phyloP scores from a whole-genome alignment of 768 basidiomycete species.

The Neoboletus subvelutipes region DNA sequence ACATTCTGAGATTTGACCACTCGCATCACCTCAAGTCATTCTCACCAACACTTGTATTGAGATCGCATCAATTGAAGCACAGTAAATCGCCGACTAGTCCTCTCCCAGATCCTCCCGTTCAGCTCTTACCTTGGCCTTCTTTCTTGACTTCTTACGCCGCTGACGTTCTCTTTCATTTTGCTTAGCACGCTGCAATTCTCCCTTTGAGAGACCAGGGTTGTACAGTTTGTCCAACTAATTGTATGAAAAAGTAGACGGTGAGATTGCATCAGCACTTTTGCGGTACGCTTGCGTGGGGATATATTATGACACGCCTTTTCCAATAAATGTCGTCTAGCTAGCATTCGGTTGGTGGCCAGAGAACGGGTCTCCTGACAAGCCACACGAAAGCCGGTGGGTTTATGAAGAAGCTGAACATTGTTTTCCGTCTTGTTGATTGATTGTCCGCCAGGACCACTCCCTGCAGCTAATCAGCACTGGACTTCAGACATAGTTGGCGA shows the following conservation, averaged over 20 bases:
- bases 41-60: not conserved
- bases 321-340: conserved; percentile 69
- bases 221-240: conserved; percentile 63
- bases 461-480: conserved; percentile 39
- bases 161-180: conserved; percentile 75
- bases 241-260: conserved; percentile 2
- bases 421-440: conserved; percentile 94
- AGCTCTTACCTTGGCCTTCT: conserved; percentile 46
- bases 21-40: not conserved
- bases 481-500: not conserved
- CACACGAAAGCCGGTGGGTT: conserved; percentile 84
- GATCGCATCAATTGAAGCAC: not conserved
- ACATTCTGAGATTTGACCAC: not conserved
- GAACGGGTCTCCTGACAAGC: conserved; percentile 89
- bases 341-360: conserved; percentile 69
- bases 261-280: conserved; percentile 19
- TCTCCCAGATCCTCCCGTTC: conserved; percentile 13
- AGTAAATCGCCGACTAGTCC: conserved; percentile 9
- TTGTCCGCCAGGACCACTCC: conserved; percentile 94
- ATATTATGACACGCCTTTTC: conserved; percentile 64
- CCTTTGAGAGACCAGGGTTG: conserved; percentile 78
- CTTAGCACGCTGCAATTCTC: conserved; percentile 65
- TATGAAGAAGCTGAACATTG: conserved; percentile 87
- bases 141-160: conserved; percentile 76
- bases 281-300: conserved; percentile 15